Evolutionary conservation across 768 basidiomycete genomes (phyloP).

Genomic region (Mrakia frigida): DNA sequence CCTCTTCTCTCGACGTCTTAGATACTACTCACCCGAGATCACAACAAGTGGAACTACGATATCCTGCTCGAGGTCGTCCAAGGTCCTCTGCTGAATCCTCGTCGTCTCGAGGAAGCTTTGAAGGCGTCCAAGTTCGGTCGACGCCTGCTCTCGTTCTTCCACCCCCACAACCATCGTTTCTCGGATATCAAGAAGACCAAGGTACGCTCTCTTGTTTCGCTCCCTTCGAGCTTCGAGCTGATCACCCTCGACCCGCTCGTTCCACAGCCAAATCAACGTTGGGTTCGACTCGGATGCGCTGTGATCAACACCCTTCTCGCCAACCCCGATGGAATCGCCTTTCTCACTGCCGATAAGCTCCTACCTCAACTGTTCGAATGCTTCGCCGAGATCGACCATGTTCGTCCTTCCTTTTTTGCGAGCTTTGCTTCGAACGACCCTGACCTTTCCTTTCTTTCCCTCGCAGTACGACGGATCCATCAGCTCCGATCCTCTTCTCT

Average conservation of each 20-base stretch:
- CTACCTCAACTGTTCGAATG: slow-evolving; percentile 74
- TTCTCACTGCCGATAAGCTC: slow-evolving; percentile 71
- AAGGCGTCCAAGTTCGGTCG: slow-evolving; percentile 81
- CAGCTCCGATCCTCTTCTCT: slow-evolving; percentile 51
- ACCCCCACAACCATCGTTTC: slow-evolving; percentile 79
- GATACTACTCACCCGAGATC: slow-evolving; percentile 83
- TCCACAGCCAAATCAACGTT: slow-evolving; percentile 67
- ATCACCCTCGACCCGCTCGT: background rate
- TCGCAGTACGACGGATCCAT: slow-evolving; percentile 26
- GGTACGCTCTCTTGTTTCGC: slow-evolving; percentile 43
- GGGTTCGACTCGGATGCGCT: slow-evolving; percentile 78
- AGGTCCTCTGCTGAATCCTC: slow-evolving; percentile 83
- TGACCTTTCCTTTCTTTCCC: background rate
- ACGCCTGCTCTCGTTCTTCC: slow-evolving; percentile 87
- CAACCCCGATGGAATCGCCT: slow-evolving; percentile 75
- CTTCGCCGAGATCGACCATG: slow-evolving; percentile 89
- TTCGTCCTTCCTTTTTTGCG: slow-evolving; percentile 44
- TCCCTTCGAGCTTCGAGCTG: background rate
- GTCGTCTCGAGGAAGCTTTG: slow-evolving; percentile 89
- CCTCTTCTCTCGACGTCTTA: slow-evolving; percentile 38
- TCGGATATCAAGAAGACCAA: slow-evolving; percentile 69
- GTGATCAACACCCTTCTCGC: slow-evolving; percentile 76
- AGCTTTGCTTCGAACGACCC: too few species aligned
- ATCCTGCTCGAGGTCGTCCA: slow-evolving; percentile 81
- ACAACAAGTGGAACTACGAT: slow-evolving; percentile 88